A percentile compares a stretch with the other conserved stretches of the same genome.
Conservation (phyloP, 768 basidiomycete species). For the Pulveroboletus frians region DNA sequence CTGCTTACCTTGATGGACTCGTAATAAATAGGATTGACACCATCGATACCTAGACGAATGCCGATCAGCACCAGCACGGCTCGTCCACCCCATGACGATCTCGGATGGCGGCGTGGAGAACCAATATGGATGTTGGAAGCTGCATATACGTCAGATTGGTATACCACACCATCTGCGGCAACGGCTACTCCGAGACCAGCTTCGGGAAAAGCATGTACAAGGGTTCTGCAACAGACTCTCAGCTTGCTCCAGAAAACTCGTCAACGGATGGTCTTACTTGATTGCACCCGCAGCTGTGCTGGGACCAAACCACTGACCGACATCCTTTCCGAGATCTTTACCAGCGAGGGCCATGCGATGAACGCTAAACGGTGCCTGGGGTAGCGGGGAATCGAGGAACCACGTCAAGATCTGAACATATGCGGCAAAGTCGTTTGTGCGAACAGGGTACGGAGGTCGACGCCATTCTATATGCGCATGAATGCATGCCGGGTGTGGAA, state of each 20-base stretch:
- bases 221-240: constrained; percentile 43
- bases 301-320: constrained; percentile 98
- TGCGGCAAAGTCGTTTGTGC: constrained; percentile 65
- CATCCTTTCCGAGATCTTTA: constrained; percentile 90
- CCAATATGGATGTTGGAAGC: constrained; percentile 48
- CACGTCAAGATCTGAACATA: constrained; percentile 91
- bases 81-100: constrained; percentile 65
- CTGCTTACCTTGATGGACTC: constrained; percentile 67
- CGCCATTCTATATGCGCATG: constrained; percentile 66
- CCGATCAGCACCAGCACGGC: constrained; percentile 86
- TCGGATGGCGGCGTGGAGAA: constrained; percentile 29
- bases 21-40: constrained; percentile 94
- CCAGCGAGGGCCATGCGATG: constrained; percentile 95
- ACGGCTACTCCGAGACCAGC: constrained; percentile 77
- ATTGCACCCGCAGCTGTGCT: constrained; percentile 97
- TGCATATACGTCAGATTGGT: constrained; percentile 78
- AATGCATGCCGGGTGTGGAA: constrained; percentile 3
- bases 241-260: not conserved
- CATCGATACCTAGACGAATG: constrained; percentile 82
- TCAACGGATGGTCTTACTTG: constrained; percentile 47
- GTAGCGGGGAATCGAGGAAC: constrained; percentile 89
- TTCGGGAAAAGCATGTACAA: constrained; percentile 75
- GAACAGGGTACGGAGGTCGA: constrained; percentile 56
- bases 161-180: constrained; percentile 78
- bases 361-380: constrained; percentile 86